A percentile compares a stretch with the other conserved stretches of the same genome.
Conservation (phyloP, 176 grass and related monocot species). For the Aegilops bicornis region DNA sequence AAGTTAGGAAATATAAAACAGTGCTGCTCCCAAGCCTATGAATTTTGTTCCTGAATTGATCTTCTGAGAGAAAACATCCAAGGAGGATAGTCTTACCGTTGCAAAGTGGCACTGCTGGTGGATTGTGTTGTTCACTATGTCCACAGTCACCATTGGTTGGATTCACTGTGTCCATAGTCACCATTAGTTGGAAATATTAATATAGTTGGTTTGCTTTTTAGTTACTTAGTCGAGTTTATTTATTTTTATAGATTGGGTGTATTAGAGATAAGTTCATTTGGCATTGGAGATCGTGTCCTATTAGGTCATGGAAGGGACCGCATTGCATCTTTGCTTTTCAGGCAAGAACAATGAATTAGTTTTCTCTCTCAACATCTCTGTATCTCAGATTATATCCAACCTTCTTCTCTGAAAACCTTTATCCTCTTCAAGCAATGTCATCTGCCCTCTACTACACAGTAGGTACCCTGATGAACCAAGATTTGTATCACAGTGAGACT, state of each 20-base stretch:
- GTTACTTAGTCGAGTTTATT: not conserved
- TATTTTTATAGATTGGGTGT: not conserved
- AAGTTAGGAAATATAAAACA: not conserved
- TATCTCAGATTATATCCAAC: not conserved
- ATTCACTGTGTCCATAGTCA: not conserved
- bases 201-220: not conserved
- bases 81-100: not conserved
- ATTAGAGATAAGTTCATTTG: not conserved
- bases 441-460: not conserved
- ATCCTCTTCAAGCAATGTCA: not conserved
- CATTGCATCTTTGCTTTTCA: constrained; percentile 12
- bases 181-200: not conserved
- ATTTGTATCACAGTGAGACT: not conserved
- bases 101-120: not conserved
- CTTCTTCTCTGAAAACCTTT: not conserved
- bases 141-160: not conserved
- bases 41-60: not conserved
- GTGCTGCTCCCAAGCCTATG: not conserved
- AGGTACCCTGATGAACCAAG: not conserved
- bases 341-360: constrained; percentile 18
- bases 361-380: not conserved
- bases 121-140: not conserved
- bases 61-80: not conserved
- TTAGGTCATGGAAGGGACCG: not conserved
- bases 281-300: not conserved